Base-by-base conservation (phyloP, 495 filamentous ascomycete species). In the Daldinia concentrica region DNA sequence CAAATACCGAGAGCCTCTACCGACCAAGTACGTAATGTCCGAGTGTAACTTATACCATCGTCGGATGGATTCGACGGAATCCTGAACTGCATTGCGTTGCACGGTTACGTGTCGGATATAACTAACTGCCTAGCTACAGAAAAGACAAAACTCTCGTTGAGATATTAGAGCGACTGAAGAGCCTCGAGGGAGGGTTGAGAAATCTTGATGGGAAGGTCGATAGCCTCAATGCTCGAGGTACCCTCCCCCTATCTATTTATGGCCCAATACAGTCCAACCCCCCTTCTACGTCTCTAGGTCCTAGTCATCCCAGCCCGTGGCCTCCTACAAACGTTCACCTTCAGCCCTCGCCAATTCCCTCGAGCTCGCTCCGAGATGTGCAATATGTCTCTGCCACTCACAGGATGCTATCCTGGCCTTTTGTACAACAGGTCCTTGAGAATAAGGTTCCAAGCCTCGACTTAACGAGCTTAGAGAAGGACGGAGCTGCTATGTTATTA, bases 101-200 rank as follows among this genome's bases (percentile, higher is more conserved):
- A 50, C 50, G 30, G 61, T 17, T 52, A 34, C 54, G 66, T 67
- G 67, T 45, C 50, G 63, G 45, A 64, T 68, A 71, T 48, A 30
- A 62, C 77, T 70, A 62, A 69, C 74, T 27, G 4, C 26, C 26
- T 37, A 52, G 52, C 56, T 71, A 15, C 67, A 89, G 86, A 65
- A 89, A 89, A 75, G 87, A 90, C 75, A 89, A 87, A 76, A 89
- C 86, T 26, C 79, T 89, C 57, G 81, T 86, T 30, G 84, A 89
- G 65, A 89, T 89, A 58, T 78, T 89, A 17, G 85, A 88, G 50
- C 79, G 82, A 30, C 79, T 89, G 41, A 85, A 82, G 69, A 80
- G 78, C 41, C 75, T 89, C 19, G 85, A 88, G 71, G 74, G 71
- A 55, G 67, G 67, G 15, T 29, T 74, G 24, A 70, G 67, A 52